Base-by-base conservation (phyloP, 2,329 filamentous ascomycete genomes). In the Fusarium scirpi region DNA sequence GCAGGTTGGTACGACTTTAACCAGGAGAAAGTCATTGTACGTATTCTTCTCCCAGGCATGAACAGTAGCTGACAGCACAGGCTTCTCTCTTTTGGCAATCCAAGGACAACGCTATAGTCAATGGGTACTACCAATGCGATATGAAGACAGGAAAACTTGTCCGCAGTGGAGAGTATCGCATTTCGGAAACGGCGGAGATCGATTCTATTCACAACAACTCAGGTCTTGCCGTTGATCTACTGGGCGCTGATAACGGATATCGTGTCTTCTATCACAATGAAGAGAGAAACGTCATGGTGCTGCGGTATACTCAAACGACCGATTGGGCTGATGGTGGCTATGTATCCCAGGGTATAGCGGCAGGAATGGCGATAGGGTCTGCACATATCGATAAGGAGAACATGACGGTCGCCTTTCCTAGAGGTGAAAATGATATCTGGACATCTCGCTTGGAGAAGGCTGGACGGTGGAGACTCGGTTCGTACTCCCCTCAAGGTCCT, bases 81-180 rank as follows among this genome's bases (percentile, higher is more conserved):
- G 27, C 58, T 2, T 54, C 60, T 6, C 22, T 63, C 5, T 63
- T 63, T 12, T 63, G 58, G 58, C 60, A 63, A 13, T 24, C 58
- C 1, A 20, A 20, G 13, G 58, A 63, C 3, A 6, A 29, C 5
- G 62, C 22, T 4, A 63, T 63, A 13, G n/a, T 63, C 1, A 62
- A 63, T 7, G 60, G 58, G 1, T 25, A 20, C 2, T 63, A 62
- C 6, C 54, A 29, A 2, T 63, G 60, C 20, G 29, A 63, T 9
- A 47, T 30, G 47, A 43, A 40, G 8, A 63, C 60, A 0, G 60
- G 60, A 12, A 56, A 63, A 8, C 47, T 63, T 15, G 13, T 30
- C 3, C 60, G 60, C 7, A 54, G 27, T 4, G 41, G 48, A 8
- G 60, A 63, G 4, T 56, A 41, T 6, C 22, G 43, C 2, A 57